These are phyloP conservation scores for Hygrophorus pudorinus DNA, from an alignment of 768 basidiomycete genomes.

Conservation along the genomic window DNA sequence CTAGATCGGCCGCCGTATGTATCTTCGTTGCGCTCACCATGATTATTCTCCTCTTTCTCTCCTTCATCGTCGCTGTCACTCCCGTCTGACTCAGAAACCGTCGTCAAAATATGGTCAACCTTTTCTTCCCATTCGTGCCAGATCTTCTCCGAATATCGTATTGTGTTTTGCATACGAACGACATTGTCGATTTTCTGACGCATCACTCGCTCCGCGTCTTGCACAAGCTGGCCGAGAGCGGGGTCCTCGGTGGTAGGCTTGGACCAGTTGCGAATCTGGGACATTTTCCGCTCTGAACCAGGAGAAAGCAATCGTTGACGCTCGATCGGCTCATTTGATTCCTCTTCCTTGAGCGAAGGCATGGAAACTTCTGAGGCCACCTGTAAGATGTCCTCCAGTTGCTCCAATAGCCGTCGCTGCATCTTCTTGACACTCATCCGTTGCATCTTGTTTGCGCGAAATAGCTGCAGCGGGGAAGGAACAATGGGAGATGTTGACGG, in stretches of 20 bases:
- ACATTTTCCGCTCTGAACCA: conserved; percentile 79
- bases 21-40: conserved; percentile 16
- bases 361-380: conserved; percentile 74
- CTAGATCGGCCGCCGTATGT: conserved; percentile 46
- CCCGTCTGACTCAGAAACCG: conserved; percentile 33
- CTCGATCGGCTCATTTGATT: conserved; percentile 84
- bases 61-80: conserved; percentile 31
- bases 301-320: conserved; percentile 86
- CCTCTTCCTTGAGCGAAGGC: conserved; percentile 87
- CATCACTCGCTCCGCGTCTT: conserved; percentile 85
- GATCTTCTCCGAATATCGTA: conserved; percentile 93
- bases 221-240: conserved; percentile 71
- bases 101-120: conserved; percentile 58
- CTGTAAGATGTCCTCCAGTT: conserved; percentile 79
- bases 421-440: conserved; percentile 72
- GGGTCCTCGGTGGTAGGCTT: conserved; percentile 80
- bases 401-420: conserved; percentile 72
- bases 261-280: conserved; percentile 76
- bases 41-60: conserved; percentile 27
- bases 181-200: conserved; percentile 92
- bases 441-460: conserved; percentile 71
- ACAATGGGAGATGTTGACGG: conserved; percentile 64
- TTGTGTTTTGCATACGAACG: conserved; percentile 93
- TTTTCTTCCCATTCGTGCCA: conserved; percentile 95
- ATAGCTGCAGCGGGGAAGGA: conserved; percentile 67